A percentile compares a stretch with the other conserved stretches of the same genome.
phyloP scores from a whole-genome alignment of 2,329 filamentous ascomycete species.

The Lasiodiplodia sp. region DNA sequence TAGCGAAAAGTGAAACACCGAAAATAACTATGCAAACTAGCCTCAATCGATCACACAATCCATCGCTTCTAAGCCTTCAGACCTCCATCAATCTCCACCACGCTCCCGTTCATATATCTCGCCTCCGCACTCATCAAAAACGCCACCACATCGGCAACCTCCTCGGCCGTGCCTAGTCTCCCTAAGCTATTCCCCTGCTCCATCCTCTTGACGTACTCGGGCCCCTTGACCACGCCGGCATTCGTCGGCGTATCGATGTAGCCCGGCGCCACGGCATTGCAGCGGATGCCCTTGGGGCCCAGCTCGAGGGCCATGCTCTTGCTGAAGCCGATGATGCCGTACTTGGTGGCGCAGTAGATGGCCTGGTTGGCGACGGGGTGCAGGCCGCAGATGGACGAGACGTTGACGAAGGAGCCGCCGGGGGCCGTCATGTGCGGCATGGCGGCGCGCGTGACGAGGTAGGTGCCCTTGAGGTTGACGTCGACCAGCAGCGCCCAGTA shows the following conservation, averaged over 20 bases:
- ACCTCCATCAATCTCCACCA: slow-evolving; percentile 58
- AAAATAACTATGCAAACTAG: too few species aligned
- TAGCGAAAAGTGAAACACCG: neutral
- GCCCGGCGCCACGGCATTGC: slow-evolving; percentile 38
- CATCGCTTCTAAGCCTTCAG: slow-evolving; percentile 20
- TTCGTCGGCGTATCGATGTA: slow-evolving; percentile 59
- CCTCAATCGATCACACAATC: neutral
- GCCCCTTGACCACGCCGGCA: slow-evolving; percentile 58
- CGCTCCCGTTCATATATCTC: slow-evolving; percentile 57
- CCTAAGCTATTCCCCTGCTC: slow-evolving; percentile 50
- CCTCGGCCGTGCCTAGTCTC: slow-evolving; percentile 54
- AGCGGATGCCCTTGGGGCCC: slow-evolving; percentile 25
- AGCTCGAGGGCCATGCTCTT: slow-evolving; percentile 30
- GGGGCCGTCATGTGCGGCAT: slow-evolving; percentile 99
- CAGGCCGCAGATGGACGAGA: slow-evolving; percentile 94
- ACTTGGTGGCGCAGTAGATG: slow-evolving; percentile 81
- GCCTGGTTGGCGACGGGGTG: slow-evolving; percentile 99
- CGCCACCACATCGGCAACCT: slow-evolving; percentile 59
- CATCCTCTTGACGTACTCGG: slow-evolving; percentile 52
- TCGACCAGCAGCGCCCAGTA: slow-evolving; percentile 92
- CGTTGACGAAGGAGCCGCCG: slow-evolving; percentile 96
- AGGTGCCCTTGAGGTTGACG: slow-evolving; percentile 92
- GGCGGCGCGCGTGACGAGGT: slow-evolving; percentile 95
- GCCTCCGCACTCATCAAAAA: slow-evolving; percentile 57
- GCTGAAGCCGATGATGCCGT: slow-evolving; percentile 92